Evolutionary conservation across 208 protist species (phyloP).

Genomic region (Acanthamoeba castellanii): DNA sequence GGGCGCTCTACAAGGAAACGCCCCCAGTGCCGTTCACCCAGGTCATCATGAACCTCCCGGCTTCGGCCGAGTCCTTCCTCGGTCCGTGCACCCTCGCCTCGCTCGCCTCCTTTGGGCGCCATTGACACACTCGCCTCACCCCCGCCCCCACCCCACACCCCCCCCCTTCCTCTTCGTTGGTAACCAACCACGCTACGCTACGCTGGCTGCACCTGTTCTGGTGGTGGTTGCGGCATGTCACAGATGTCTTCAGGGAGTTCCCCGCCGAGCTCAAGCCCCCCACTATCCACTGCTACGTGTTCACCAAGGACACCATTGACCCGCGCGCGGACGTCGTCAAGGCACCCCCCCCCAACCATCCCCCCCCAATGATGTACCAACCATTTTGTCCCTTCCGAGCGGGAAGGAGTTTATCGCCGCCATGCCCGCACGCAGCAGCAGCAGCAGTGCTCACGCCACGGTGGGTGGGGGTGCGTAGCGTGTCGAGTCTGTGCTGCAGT

Average conservation of each 20-base stretch:
- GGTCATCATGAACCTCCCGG: constrained; percentile 98
- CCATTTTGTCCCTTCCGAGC: no score
- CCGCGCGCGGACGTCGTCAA: background rate
- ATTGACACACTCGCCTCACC: no score
- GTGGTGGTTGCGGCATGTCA: background rate
- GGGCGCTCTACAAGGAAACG: constrained; percentile 74
- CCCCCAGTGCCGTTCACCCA: constrained; percentile 88
- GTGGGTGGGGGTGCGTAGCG: background rate
- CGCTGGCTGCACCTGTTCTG: no score
- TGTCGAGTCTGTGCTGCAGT: background rate
- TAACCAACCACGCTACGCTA: no score
- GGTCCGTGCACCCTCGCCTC: constrained; percentile 73
- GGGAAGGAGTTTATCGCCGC: background rate
- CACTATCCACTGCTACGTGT: constrained; percentile 77
- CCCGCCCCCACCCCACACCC: no score
- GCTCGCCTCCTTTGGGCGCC: background rate
- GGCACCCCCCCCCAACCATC: background rate
- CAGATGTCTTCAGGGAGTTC: constrained; percentile 73
- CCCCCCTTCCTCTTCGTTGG: background rate
- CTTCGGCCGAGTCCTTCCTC: constrained; percentile 96
- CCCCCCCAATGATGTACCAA: background rate
- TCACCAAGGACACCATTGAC: constrained; percentile 45
- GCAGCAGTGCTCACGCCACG: background rate
- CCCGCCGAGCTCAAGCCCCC: constrained; percentile 62
- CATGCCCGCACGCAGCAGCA: no score